Base-by-base conservation (phyloP, 1,284 basidiomycete genomes). In the Boletus semigastroideus region DNA sequence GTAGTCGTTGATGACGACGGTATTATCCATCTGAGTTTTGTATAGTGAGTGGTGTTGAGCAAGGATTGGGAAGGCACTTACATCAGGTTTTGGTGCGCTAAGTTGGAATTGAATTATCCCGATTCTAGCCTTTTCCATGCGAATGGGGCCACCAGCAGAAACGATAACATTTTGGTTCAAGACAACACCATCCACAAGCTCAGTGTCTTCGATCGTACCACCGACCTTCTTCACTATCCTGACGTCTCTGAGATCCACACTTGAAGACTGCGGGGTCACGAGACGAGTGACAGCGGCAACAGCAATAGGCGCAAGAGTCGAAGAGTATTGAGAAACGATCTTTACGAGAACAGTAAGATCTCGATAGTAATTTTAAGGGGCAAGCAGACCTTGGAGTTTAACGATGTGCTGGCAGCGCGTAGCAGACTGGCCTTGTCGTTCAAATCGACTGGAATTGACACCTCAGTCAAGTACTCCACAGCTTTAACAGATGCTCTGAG, bases 301-400 rank as follows among this genome's bases (percentile, higher is more conserved):
- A 33, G 97, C 97, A 60, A 99, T 99, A 40, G 97, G 97, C 13
- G 97, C 93, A 51, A 99, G 83, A 36, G 92, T 94, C 11, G 94
- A 92, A 5, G 97, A 99, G 73, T 98, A 99, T 82, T 99, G 97
- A 17, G 96, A 98, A 42, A 99, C 97, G 63, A 99, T 98, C 93
- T 96, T 59, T 52, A 34, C 16, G 22, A 43, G 42, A 37, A 54
- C 27, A 30, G 46, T 66, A 16, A 63, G 53, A 42, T 19, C 25
- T 30, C 10, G 11, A 44, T 12, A 42, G 7, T 22, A 20, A 36
- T 14, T 17, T 19, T 31, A 52, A 45, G 16, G 17, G 17, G 28
- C 1, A 10, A 31, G 25, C 72, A 38, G 55, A 89, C 94, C 78
- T 98, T 99, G 50, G 96, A 99, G 75, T 97, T 98, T 47, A 99